Evolutionary conservation across 495 filamentous ascomycete species (phyloP).

Genomic region (Mytilinidion resinicola): DNA sequence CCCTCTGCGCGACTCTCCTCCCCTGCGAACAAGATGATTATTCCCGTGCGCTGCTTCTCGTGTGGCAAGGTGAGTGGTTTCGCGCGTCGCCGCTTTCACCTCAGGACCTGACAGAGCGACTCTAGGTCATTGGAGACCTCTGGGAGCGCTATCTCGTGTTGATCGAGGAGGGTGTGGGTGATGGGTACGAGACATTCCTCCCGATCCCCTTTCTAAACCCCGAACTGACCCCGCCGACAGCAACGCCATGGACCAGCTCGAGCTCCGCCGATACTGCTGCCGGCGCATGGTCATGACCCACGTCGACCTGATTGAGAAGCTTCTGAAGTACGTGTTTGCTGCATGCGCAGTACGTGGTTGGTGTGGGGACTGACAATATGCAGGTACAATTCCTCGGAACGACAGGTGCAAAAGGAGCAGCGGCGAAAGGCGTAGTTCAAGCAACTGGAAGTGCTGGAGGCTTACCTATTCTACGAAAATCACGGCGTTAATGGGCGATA

Average conservation of each 20-base stretch:
- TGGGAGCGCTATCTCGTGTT: conserved; percentile 91
- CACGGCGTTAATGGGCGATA: too few relatives aligned
- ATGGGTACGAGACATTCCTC: conserved; percentile 55
- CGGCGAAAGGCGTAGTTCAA: neutral
- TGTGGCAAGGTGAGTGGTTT: conserved; percentile 79
- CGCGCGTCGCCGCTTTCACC: neutral
- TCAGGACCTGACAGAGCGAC: conserved; percentile 12
- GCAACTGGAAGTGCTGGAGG: too few relatives aligned
- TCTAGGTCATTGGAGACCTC: conserved; percentile 87
- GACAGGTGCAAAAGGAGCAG: neutral
- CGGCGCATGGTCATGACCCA: conserved; percentile 99
- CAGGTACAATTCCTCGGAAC: conserved; percentile 12
- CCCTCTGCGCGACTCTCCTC: neutral
- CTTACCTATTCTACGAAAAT: too few relatives aligned
- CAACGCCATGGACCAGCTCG: conserved; percentile 88
- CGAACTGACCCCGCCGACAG: conserved; percentile 39
- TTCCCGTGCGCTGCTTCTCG: conserved; percentile 96
- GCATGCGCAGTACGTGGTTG: neutral
- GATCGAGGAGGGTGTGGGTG: conserved; percentile 66
- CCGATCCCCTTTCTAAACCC: neutral
- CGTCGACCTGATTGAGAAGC: conserved; percentile 96
- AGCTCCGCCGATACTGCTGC: conserved; percentile 94
- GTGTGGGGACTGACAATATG: neutral
- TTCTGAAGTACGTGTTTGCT: conserved; percentile 65
- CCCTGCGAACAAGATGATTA: conserved; percentile 63